Conservation (phyloP, 176 grass and related monocot species). For the Avena insularis region DNA sequence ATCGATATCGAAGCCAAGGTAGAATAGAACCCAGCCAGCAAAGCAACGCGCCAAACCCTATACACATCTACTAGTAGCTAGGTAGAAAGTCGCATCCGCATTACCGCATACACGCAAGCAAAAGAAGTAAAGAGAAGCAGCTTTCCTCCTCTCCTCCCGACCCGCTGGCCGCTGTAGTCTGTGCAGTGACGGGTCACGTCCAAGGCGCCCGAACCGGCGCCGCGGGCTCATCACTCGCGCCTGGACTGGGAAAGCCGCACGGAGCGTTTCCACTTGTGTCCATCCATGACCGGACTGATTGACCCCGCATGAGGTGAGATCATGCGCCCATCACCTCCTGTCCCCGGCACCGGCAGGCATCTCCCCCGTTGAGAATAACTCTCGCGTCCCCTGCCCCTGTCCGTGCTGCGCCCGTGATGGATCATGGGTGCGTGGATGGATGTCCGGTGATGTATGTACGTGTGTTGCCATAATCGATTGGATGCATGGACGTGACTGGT, state of each 20-base stretch:
- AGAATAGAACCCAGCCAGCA: not conserved
- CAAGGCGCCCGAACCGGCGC: not conserved
- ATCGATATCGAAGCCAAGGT: not conserved
- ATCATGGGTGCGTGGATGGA: not conserved
- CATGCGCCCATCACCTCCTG: conserved; percentile 34
- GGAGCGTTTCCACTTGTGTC: conserved; percentile 14
- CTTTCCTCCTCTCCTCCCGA: not conserved
- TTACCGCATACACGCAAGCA: not conserved
- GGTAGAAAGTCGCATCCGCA: not conserved
- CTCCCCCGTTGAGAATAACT: not conserved
- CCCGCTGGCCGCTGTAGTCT: not conserved
- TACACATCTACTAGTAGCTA: not conserved
- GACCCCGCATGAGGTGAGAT: not conserved
- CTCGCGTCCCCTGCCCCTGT: not conserved
- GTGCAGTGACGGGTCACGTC: conserved; percentile 8
- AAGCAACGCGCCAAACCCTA: not conserved
- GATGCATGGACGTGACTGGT: conserved; percentile 1
- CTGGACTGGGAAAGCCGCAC: conserved; percentile 23
- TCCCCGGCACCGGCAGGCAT: not conserved
- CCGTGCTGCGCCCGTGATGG: not conserved
- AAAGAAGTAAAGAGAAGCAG: not conserved
- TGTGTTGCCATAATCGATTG: not conserved
- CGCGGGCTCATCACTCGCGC: not conserved
- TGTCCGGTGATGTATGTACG: not conserved
- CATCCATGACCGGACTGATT: not conserved